phyloP scores from a whole-genome alignment of 2,329 filamentous ascomycete genomes.

The Fusarium sp. region DNA sequence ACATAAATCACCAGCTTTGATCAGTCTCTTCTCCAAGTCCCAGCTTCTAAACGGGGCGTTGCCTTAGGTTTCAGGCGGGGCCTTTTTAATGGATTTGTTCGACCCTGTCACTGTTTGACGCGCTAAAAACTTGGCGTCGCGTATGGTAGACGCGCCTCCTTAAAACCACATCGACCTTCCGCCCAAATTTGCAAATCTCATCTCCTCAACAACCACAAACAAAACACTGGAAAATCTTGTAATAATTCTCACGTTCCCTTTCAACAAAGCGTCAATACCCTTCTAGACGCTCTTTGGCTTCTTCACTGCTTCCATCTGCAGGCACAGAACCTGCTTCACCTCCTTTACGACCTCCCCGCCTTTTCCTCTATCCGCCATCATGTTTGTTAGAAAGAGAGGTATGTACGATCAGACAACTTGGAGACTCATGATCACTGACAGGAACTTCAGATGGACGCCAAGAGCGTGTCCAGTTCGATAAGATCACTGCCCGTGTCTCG shows the following conservation, averaged over 20 bases:
- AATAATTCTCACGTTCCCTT: conserved; percentile 33
- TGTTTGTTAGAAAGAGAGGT: conserved; percentile 75
- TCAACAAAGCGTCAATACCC: conserved; percentile 22
- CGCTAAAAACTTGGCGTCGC: conserved; percentile 53
- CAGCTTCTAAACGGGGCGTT: conserved; percentile 35
- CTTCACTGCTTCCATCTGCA: conserved; percentile 44
- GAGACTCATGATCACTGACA: conserved; percentile 46
- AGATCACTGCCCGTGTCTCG: conserved; percentile 98
- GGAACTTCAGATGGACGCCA: conserved; percentile 86
- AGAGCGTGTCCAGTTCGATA: conserved; percentile 99
- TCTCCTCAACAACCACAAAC: conserved; percentile 43
- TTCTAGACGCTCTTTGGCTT: conserved; percentile 40
- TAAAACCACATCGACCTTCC: conserved; percentile 52
- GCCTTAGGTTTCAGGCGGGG: conserved; percentile 46
- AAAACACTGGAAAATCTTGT: conserved; percentile 30
- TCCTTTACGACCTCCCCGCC: conserved; percentile 37
- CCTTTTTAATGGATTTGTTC: conserved; percentile 47
- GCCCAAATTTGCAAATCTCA: conserved; percentile 41
- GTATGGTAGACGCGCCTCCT: conserved; percentile 52
- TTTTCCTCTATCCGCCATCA: conserved; percentile 52
- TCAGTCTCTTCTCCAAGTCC: conserved; percentile 10
- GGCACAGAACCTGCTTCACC: conserved; percentile 42
- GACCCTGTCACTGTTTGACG: conserved; percentile 44
- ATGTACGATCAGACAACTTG: conserved; percentile 50
- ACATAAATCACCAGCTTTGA: conserved; percentile 17